Conservation (phyloP, 139 green algal genomes). For the Picochlorum costavermella region DNA sequence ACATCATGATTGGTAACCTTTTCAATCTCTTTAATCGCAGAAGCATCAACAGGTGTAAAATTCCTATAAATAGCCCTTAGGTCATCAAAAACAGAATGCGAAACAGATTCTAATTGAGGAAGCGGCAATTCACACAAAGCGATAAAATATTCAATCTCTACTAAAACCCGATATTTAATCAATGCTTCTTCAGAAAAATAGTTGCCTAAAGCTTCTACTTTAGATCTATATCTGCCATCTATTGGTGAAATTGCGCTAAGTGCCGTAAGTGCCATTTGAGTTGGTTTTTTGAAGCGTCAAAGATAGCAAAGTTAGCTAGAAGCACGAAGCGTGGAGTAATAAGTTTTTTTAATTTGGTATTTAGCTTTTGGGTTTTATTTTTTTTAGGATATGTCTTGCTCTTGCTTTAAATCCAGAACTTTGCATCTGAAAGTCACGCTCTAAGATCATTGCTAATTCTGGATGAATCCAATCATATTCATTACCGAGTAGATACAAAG, state of each 20-base stretch:
- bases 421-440: too few relatives aligned
- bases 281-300: too few relatives aligned
- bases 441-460: too few relatives aligned
- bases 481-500: too few relatives aligned
- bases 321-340: too few relatives aligned
- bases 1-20: conserved; percentile 98
- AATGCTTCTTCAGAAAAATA: conserved; percentile 95
- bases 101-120: conserved; percentile 66
- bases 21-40: conserved; percentile 66
- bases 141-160: conserved; percentile 94
- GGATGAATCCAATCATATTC: too few relatives aligned
- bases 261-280: conserved; percentile 43
- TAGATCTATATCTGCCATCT: conserved; percentile 78
- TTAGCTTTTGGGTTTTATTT: too few relatives aligned
- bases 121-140: conserved; percentile 64
- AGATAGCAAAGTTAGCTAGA: too few relatives aligned
- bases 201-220: conserved; percentile 57
- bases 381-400: too few relatives aligned
- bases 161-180: conserved; percentile 81
- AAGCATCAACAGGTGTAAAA: conserved; percentile 63
- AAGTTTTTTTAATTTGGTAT: too few relatives aligned
- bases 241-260: conserved; percentile 79
- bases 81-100: conserved; percentile 54
- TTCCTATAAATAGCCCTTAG: conserved; percentile 65
- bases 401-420: too few relatives aligned